phyloP scores from a whole-genome alignment of 805 yeast species.

The Candida odintsovae region DNA sequence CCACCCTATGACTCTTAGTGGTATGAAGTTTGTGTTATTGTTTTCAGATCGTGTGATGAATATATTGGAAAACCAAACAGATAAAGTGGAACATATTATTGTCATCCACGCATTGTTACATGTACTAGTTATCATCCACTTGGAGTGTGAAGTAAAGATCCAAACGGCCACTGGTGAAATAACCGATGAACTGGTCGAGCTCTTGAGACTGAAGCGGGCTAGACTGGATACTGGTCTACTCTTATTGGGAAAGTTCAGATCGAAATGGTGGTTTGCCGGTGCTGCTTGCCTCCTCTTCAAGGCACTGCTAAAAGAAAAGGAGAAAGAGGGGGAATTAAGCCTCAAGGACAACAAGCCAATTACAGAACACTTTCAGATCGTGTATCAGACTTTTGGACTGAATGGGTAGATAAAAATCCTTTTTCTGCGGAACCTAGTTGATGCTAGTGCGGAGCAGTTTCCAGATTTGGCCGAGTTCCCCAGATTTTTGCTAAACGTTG shows the following conservation, averaged over 20 bases:
- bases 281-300: slow-evolving; percentile 4
- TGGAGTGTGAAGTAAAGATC: slow-evolving; percentile 5
- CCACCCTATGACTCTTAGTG: slow-evolving; percentile 5
- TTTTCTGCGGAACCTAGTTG: background rate
- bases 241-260: background rate
- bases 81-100: slow-evolving; percentile 4
- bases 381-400: background rate
- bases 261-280: slow-evolving; percentile 9
- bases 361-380: background rate
- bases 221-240: slow-evolving; percentile 2
- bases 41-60: slow-evolving; percentile 1
- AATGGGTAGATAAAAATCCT: background rate
- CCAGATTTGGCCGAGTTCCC: background rate
- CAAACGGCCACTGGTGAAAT: slow-evolving; percentile 1
- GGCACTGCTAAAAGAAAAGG: background rate
- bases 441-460: background rate
- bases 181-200: background rate
- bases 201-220: background rate
- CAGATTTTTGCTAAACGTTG: background rate
- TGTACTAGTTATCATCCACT: slow-evolving; percentile 5
- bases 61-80: background rate
- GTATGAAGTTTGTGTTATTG: slow-evolving; percentile 3
- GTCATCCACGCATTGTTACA: slow-evolving; percentile 5
- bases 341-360: background rate
- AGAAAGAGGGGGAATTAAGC: background rate